Base-by-base conservation (phyloP, 2,329 filamentous ascomycete species). In the Fusarium avenaceum region DNA sequence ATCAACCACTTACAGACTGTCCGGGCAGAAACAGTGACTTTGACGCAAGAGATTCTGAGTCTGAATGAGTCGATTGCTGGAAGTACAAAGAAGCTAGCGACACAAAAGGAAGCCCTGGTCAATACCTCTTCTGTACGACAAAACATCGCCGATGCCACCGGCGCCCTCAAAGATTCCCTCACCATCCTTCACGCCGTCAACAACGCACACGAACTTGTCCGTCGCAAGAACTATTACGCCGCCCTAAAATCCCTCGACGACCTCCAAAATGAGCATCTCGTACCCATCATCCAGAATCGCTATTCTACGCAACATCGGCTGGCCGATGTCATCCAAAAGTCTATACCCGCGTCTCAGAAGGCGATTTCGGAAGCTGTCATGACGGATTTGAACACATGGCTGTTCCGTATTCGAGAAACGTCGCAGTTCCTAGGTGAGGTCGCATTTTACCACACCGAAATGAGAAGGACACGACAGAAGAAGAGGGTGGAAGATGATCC, bases 391-490 rank as follows among this genome's bases (percentile, higher is more conserved):
- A 98, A 98, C 76, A 97, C 94, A 1, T 99, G 96, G 96, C 84
- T 99, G 11, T 99, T 92, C 75, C 90, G 93, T 22, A 97, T 99
- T 67, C 90, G 96, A 73, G 96, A 99, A 79, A 97, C 94, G 19
- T 97, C 96, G 2, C 95, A 97, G 72, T 97, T 97, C 67, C 82
- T 99, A 9, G 96, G 96, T 6, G 96, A 99, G 77, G 93, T 99
- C 8, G 94, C 96, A 6, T 96, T 99, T 76, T 98, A 96, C 75
- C 94, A 98, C 75, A 99, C 96, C 0, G 92, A 97, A 73, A 87
- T 96, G 76, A 89, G 96, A 44, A 88, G 95, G 67, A 88, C 89
- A 24, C 87, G 95, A 50, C 93, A 97, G 75, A 92, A 94, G 76
- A 91, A 96, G 74, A 88, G 96, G 20, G 87, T 91, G 10, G 92